Conservation (phyloP, 2,329 filamentous ascomycete species). For the Pseudogymnoascus sp. region DNA sequence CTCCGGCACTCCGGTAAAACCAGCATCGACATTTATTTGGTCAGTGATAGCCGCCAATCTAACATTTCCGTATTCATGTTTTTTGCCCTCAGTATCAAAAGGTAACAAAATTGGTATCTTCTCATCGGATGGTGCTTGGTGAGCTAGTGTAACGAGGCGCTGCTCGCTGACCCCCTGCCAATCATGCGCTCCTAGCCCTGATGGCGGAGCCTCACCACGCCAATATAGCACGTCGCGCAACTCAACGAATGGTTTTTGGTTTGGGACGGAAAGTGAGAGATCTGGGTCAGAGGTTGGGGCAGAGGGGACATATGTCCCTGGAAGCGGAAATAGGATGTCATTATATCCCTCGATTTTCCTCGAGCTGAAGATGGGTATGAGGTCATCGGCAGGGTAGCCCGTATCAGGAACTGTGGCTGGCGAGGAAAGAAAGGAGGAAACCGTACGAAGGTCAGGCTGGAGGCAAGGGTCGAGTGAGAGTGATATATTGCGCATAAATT, state of each 20-base stretch:
- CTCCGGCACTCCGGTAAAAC: constrained; percentile 29
- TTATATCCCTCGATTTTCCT: constrained; percentile 45
- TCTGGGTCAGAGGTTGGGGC: constrained; percentile 29
- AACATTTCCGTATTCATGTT: constrained; percentile 33
- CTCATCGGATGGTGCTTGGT: constrained; percentile 33
- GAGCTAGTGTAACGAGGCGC: constrained; percentile 47
- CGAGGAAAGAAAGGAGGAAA: constrained; percentile 44
- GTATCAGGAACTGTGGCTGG: constrained; percentile 30
- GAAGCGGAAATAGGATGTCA: constrained; percentile 40
- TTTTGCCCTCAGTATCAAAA: constrained; percentile 25
- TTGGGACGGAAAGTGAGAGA: not conserved
- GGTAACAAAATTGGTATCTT: constrained; percentile 19
- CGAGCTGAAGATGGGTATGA: constrained; percentile 48
- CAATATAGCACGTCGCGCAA: constrained; percentile 44
- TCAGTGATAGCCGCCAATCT: constrained; percentile 30
- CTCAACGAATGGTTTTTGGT: constrained; percentile 18
- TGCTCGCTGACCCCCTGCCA: constrained; percentile 54
- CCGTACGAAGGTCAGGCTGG: constrained; percentile 38
- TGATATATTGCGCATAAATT: constrained; percentile 16
- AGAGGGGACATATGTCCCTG: constrained; percentile 34
- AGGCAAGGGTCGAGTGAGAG: constrained; percentile 40
- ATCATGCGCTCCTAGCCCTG: constrained; percentile 40
- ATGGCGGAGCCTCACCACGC: constrained; percentile 39
- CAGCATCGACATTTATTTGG: constrained; percentile 26
- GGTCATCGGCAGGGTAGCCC: constrained; percentile 32